These are phyloP conservation scores for Ogataea pini DNA, from an alignment of 805 yeast genomes.

Conservation along the genomic window DNA sequence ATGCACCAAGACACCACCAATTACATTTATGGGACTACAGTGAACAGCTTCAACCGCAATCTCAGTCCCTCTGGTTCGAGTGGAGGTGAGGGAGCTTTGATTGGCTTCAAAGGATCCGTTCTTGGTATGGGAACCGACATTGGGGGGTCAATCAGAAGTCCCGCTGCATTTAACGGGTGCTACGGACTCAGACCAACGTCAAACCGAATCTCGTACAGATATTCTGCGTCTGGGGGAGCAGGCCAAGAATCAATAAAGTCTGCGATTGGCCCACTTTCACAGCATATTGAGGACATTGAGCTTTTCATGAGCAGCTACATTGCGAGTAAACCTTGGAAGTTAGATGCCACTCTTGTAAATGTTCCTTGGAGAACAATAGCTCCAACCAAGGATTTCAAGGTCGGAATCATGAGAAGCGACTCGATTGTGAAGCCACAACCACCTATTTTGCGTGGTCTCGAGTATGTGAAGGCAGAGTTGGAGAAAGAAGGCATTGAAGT, in stretches of 20 bases:
- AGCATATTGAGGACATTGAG: conserved; percentile 48
- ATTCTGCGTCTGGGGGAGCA: conserved; percentile 22
- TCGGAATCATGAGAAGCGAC: conserved; percentile 63
- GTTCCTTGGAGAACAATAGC: conserved; percentile 44
- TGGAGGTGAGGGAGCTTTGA: conserved; percentile 64
- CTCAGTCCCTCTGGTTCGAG: conserved; percentile 63
- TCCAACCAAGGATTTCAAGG: conserved; percentile 45
- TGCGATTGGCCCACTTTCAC: conserved; percentile 51
- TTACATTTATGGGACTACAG: conserved; percentile 50
- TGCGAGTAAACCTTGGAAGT: conserved; percentile 27
- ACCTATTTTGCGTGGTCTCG: conserved; percentile 61
- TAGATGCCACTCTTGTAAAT: conserved; percentile 42
- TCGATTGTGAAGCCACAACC: conserved; percentile 67
- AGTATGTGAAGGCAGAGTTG: conserved; percentile 54
- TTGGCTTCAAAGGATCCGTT: conserved; percentile 54
- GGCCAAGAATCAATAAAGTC: conserved; percentile 27
- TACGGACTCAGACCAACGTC: conserved; percentile 55
- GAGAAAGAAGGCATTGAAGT: conserved; percentile 57
- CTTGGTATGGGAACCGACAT: conserved; percentile 64
- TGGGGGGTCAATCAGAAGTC: conserved; percentile 62
- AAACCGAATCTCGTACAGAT: conserved; percentile 32
- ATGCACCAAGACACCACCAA: conserved; percentile 58
- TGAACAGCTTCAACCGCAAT: conserved; percentile 50
- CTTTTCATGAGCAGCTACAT: conserved; percentile 42
- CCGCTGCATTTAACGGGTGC: conserved; percentile 57